Percentiles rank a stretch among this genome's conserved stretches.
phyloP scores from a whole-genome alignment of 2,329 filamentous ascomycete genomes.

The Fusarium bactridioides region DNA sequence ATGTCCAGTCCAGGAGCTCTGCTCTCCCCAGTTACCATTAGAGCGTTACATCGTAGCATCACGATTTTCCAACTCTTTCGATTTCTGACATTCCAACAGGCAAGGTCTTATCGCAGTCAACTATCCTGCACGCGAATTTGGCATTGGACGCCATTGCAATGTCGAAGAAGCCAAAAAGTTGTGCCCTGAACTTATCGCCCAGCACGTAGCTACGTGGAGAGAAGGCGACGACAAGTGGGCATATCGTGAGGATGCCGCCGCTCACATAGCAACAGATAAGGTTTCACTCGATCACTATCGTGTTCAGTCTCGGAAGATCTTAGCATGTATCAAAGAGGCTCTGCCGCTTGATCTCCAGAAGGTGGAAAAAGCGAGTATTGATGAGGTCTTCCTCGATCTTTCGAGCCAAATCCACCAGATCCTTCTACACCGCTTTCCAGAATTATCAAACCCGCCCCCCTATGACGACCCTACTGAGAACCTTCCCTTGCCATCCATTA shows the following conservation, averaged over 20 bases:
- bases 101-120: constrained; percentile 96
- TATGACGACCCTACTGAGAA: constrained; percentile 76
- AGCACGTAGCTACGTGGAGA: constrained; percentile 95
- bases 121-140: constrained; percentile 85
- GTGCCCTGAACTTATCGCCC: constrained; percentile 83
- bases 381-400: constrained; percentile 94
- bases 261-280: constrained; percentile 86
- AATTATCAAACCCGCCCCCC: constrained; percentile 70
- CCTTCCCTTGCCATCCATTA: constrained; percentile 73
- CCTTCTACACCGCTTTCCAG: constrained; percentile 78
- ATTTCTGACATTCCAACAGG: constrained; percentile 54
- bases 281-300: constrained; percentile 94
- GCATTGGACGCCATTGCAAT: constrained; percentile 81
- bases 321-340: constrained; percentile 78
- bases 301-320: constrained; percentile 81
- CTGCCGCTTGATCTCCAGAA: constrained; percentile 72
- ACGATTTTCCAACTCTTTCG: not conserved
- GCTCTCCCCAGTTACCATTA: not conserved
- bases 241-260: constrained; percentile 82
- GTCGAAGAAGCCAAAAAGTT: constrained; percentile 83
- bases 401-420: constrained; percentile 82
- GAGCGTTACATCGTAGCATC: not conserved
- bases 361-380: constrained; percentile 93
- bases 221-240: constrained; percentile 93
- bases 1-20: not conserved